Conservation (phyloP, 2,329 filamentous ascomycete genomes). For the Fusarium fujikuroi region DNA sequence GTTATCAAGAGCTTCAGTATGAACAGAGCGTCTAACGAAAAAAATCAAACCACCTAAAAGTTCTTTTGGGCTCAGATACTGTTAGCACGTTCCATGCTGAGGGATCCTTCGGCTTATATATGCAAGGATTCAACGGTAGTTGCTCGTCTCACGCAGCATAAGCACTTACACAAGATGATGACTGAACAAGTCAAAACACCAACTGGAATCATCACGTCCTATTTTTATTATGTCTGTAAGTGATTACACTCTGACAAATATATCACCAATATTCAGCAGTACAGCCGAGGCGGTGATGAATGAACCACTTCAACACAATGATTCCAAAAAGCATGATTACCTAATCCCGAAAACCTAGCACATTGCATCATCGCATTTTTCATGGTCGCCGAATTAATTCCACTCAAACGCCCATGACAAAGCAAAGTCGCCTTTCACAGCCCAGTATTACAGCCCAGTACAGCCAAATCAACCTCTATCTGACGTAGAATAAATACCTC, state of each 20-base stretch:
- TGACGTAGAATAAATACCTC: slow-evolving; percentile 35
- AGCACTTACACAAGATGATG: background rate
- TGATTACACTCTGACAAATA: background rate
- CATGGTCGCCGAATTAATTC: slow-evolving; percentile 11
- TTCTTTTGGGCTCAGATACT: background rate
- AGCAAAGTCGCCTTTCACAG: slow-evolving; percentile 23
- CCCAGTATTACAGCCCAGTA: background rate
- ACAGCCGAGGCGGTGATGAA: background rate
- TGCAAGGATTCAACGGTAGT: background rate
- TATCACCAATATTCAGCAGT: background rate
- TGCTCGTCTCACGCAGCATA: background rate
- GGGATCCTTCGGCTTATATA: background rate
- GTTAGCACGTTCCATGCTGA: background rate
- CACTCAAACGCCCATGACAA: slow-evolving; percentile 32
- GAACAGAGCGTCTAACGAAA: rapidly evolving
- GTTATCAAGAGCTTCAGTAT: background rate
- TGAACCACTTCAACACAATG: background rate
- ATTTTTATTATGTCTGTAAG: background rate
- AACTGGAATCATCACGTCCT: background rate
- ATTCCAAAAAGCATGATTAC: slow-evolving; percentile 28
- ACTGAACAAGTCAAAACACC: background rate
- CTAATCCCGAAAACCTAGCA: slow-evolving; percentile 1
- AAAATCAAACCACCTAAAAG: rapidly evolving
- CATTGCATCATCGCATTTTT: slow-evolving; percentile 43
- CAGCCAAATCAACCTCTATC: slow-evolving; percentile 6